phyloP scores from a whole-genome alignment of 148 eudicot genomes.

The Talinum fruticosum region DNA sequence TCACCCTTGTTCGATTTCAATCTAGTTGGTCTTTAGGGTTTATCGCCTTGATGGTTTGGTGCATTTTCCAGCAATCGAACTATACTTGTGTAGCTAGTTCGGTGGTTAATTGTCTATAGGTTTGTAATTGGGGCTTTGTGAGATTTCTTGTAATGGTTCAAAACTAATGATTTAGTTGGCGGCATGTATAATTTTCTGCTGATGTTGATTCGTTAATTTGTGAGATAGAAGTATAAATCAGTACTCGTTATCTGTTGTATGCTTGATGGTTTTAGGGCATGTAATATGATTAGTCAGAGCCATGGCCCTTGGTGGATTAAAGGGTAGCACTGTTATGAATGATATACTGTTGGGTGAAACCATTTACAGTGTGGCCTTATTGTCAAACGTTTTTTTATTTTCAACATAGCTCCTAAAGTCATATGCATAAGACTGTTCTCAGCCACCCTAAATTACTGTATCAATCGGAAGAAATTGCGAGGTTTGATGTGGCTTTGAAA shows the following conservation, averaged over 20 bases:
- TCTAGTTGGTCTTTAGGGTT: not conserved
- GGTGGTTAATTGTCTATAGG: not conserved
- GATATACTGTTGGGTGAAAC: not conserved
- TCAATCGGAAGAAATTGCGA: not conserved
- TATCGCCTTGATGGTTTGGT: not conserved
- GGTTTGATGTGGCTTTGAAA: not conserved
- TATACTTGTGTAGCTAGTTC: not conserved
- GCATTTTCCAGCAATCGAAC: not conserved
- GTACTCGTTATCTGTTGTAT: no score
- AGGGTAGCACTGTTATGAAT: not conserved
- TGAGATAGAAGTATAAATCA: not conserved
- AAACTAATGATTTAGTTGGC: not conserved
- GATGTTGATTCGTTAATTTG: not conserved
- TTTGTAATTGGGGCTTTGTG: not conserved
- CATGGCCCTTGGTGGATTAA: not conserved
- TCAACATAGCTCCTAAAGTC: not conserved
- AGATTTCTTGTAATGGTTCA: not conserved
- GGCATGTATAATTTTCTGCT: not conserved
- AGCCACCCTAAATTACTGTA: not conserved
- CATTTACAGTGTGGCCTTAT: not conserved
- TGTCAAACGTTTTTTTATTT: not conserved
- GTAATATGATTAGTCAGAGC: not conserved
- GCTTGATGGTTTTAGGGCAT: not conserved
- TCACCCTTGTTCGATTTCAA: not conserved
- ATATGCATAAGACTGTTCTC: not conserved